These are phyloP conservation scores for Fusarium redolens DNA, from an alignment of 2,329 filamentous ascomycete genomes.

Conservation along the genomic window DNA sequence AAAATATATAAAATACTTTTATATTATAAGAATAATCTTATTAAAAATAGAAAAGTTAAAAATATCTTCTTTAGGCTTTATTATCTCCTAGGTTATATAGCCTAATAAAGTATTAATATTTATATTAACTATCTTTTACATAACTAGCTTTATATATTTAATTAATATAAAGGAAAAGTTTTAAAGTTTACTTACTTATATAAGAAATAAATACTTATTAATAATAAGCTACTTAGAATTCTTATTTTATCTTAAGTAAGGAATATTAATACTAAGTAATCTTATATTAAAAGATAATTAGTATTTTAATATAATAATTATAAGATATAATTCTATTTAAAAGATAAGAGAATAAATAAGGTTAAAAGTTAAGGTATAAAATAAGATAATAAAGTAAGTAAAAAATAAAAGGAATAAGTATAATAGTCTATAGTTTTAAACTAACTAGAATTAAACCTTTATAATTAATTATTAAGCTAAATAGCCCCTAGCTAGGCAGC, in stretches of 20 bases:
- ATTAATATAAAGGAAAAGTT: conserved; percentile 48
- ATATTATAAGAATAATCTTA: conserved; percentile 45
- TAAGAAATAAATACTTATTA: conserved; percentile 50
- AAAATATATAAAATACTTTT: conserved; percentile 40
- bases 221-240: conserved; percentile 46
- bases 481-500: not conserved
- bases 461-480: not conserved
- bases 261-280: not conserved
- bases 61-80: conserved; percentile 48
- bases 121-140: conserved; percentile 44
- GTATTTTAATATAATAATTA: too few species aligned
- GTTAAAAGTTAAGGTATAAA: too few species aligned
- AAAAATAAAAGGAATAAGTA: too few species aligned
- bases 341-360: too few species aligned
- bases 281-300: not conserved
- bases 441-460: not conserved
- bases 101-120: conserved; percentile 52
- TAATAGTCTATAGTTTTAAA: too few species aligned
- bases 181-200: conserved; percentile 47
- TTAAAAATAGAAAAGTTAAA: conserved; percentile 50
- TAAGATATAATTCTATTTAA: too few species aligned
- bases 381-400: too few species aligned
- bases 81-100: conserved; percentile 50
- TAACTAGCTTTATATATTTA: conserved; percentile 46
- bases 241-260: not conserved